A percentile compares a stretch with the other conserved stretches of the same genome.
Evolutionary conservation across 441 rosid species (phyloP).

Genomic region (Codiaeum variegatum): DNA sequence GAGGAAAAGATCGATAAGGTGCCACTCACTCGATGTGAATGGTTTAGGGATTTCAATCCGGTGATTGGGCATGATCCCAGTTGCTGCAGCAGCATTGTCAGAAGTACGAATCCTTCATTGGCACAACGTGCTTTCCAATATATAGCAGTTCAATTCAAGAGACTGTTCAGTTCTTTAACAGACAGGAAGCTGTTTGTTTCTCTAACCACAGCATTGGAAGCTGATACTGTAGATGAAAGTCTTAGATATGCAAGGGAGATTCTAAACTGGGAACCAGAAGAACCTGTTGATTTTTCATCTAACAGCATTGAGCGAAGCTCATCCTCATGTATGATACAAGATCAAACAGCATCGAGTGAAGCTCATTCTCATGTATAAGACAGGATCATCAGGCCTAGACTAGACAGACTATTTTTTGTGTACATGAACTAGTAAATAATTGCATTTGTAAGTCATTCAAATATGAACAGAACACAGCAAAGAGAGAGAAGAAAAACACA

Average conservation of each 20-base stretch:
- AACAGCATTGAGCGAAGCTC: slow-evolving; percentile 56
- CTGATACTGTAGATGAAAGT: slow-evolving; percentile 52
- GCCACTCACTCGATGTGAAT: slow-evolving; percentile 64
- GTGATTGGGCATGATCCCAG: slow-evolving; percentile 53
- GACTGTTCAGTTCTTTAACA: slow-evolving; percentile 61
- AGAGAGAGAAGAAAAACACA: not conserved
- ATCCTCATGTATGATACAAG: slow-evolving; percentile 28
- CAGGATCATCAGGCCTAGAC: not conserved
- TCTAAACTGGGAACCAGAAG: slow-evolving; percentile 76
- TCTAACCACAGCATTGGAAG: slow-evolving; percentile 65
- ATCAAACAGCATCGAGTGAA: slow-evolving; percentile 49
- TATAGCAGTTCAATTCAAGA: slow-evolving; percentile 78
- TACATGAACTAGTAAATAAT: not conserved
- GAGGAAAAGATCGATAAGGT: slow-evolving; percentile 68
- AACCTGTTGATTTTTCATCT: slow-evolving; percentile 43
- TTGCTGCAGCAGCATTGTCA: slow-evolving; percentile 36
- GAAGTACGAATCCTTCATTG: slow-evolving; percentile 52
- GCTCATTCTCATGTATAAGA: slow-evolving; percentile 35
- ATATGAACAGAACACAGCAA: no score
- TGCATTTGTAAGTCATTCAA: no score
- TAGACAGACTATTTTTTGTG: not conserved
- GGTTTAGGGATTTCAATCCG: slow-evolving; percentile 88
- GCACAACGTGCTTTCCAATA: slow-evolving; percentile 82
- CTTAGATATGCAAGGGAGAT: slow-evolving; percentile 86
- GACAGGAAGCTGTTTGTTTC: slow-evolving; percentile 68